These are phyloP conservation scores for Mangifera indica DNA, from an alignment of 345 rosid genomes.

Conservation along the genomic window DNA sequence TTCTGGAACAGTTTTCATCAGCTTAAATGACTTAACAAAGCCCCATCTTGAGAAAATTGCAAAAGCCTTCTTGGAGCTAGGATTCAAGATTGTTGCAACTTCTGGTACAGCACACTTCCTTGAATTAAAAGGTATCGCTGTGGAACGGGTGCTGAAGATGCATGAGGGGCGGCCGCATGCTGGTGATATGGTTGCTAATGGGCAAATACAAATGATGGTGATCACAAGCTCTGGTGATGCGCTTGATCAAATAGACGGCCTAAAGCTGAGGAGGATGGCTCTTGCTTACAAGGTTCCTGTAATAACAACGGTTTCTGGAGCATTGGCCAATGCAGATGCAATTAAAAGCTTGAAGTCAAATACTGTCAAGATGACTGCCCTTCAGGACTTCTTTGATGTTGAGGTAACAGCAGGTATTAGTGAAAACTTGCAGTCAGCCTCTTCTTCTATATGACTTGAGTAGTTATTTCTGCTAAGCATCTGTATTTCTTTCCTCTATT, in stretches of 20 bases:
- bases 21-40: constrained; percentile 88
- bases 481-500: background rate
- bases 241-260: constrained; percentile 84
- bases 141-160: constrained; percentile 81
- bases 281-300: constrained; percentile 90
- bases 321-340: constrained; percentile 84
- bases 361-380: constrained; percentile 63
- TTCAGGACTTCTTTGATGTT: constrained; percentile 77
- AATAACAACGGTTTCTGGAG: constrained; percentile 90
- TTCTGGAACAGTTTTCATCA: constrained; percentile 84
- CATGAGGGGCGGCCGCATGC: constrained; percentile 96
- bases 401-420: constrained; percentile 26
- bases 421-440: constrained; percentile 43
- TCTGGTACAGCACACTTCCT: constrained; percentile 92
- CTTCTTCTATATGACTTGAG: constrained; percentile 38
- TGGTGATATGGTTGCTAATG: constrained; percentile 93
- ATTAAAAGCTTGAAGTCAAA: constrained; percentile 72
- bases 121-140: constrained; percentile 66
- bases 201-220: constrained; percentile 86
- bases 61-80: constrained; percentile 62
- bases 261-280: constrained; percentile 86
- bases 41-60: constrained; percentile 78
- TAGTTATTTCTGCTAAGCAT: background rate
- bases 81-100: constrained; percentile 74
- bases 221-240: constrained; percentile 88